Percentiles rank a stretch among this genome's conserved stretches.
phyloP scores from a whole-genome alignment of 768 basidiomycete genomes.

The Trametes meyenii region DNA sequence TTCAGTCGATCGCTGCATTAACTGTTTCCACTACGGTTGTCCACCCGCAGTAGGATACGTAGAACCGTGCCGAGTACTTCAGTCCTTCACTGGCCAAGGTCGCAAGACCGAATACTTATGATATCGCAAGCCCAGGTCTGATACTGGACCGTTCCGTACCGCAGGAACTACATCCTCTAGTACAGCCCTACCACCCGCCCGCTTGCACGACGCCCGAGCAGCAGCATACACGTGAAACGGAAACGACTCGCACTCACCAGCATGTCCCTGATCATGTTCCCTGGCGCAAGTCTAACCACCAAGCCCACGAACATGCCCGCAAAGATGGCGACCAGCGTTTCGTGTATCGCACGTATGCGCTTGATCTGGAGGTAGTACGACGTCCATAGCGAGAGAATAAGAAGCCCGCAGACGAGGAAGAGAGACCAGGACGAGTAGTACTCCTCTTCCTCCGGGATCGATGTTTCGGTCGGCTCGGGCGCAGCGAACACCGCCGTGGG shows the following conservation, averaged over 20 bases:
- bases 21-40: too few species aligned
- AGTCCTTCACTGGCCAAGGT: too few species aligned
- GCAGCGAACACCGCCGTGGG: slow-evolving; percentile 21
- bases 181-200: neutral
- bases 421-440: slow-evolving; percentile 94
- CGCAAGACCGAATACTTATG: neutral
- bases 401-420: slow-evolving; percentile 87
- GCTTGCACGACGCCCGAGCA: neutral
- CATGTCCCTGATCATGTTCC: slow-evolving; percentile 96
- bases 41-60: neutral
- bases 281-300: slow-evolving; percentile 86
- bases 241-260: slow-evolving; percentile 61
- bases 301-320: slow-evolving; percentile 97
- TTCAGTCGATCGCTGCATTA: too few species aligned
- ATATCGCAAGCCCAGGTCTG: neutral
- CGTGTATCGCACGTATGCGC: slow-evolving; percentile 92
- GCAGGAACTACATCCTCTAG: too few species aligned
- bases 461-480: slow-evolving; percentile 19
- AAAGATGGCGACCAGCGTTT: slow-evolving; percentile 93
- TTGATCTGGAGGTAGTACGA: slow-evolving; percentile 98
- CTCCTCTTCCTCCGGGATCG: slow-evolving; percentile 71
- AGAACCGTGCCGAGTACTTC: neutral
- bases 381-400: slow-evolving; percentile 93
- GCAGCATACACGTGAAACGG: neutral
- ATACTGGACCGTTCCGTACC: neutral